Evolutionary conservation across 2,329 filamentous ascomycete species (phyloP).

Genomic region (Podosphaera xanthii): DNA sequence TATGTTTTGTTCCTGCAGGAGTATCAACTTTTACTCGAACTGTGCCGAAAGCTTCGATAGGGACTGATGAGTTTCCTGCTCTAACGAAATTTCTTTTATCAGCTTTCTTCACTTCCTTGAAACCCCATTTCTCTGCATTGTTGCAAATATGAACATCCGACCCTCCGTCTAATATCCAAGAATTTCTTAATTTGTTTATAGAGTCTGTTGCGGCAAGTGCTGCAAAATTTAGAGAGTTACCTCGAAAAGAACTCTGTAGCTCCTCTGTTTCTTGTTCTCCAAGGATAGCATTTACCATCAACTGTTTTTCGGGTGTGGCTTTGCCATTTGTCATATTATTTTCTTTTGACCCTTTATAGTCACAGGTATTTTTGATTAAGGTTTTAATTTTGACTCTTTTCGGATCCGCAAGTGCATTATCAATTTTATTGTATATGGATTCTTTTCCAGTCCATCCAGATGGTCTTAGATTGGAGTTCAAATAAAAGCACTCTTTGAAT

Average conservation of each 20-base stretch:
- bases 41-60: neutral
- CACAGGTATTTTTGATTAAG: neutral
- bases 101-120: neutral
- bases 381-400: constrained; percentile 2
- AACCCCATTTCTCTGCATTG: neutral
- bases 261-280: no score
- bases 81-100: neutral
- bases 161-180: neutral
- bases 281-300: no score
- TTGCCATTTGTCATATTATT: neutral
- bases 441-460: no score
- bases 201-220: neutral
- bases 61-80: neutral
- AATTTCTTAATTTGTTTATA: neutral
- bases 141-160: neutral
- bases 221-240: no score
- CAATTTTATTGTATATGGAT: no score
- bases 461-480: no score
- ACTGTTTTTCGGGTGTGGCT: no score
- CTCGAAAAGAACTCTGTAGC: no score
- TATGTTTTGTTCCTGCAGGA: neutral
- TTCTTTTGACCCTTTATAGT: neutral
- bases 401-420: neutral
- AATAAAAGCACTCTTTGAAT: no score
- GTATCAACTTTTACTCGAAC: neutral